Evolutionary conservation across 176 grass and related monocot genomes (phyloP), one percentile per base, ranked within the genome.

Genomic region (Elymus sibiricus): DNA sequence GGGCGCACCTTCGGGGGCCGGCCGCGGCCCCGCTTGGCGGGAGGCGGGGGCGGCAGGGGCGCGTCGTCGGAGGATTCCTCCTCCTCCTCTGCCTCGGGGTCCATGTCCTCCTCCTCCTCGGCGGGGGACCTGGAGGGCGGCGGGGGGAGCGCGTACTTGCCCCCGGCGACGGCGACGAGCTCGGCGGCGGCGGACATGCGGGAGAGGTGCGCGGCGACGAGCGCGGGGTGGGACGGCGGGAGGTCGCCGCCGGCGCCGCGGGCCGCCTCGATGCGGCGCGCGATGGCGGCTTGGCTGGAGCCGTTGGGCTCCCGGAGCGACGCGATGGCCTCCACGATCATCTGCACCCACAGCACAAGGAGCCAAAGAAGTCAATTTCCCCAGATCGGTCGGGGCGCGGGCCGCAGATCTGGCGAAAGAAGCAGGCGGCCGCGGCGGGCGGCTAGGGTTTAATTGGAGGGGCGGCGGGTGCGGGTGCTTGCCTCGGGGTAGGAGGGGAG

Each of bases 251-350:
- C 35, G 78, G 77, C 86, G 32, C 85, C 70, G 51, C 40, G 80
- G 64, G 67, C 75, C 56, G 84, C 82, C 86, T 93, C 89, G 78
- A 93, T 93, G 74, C 90, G 89, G 60, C 73, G 81, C 68, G 89
- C 79, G 77, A 93, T 95, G 81, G 86, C 87, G 55, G 84, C 83
- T 87, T 93, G 89, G 84, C 89, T 93, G 43, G 89, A 93, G 61
- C 89, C 91, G 35, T 84, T 82, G 29, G 89, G 73, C 76, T 86
- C 93, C 44, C 83, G 88, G 53, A 90, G 88, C 76, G 86, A 73
- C 29, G 86, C 82, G 89, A 93, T 87, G 72, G 93, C 93, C n/a
- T 81, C 75, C 42, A 86, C 66, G 79, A 95, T 95, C 86, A 95
- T 89, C 93, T 95, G 93, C 83, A 91, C 72, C 4, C 5, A 34